Percentiles rank a stretch among this genome's conserved stretches.
phyloP scores from a whole-genome alignment of 1,284 basidiomycete species.

The Porodaedalea pini region DNA sequence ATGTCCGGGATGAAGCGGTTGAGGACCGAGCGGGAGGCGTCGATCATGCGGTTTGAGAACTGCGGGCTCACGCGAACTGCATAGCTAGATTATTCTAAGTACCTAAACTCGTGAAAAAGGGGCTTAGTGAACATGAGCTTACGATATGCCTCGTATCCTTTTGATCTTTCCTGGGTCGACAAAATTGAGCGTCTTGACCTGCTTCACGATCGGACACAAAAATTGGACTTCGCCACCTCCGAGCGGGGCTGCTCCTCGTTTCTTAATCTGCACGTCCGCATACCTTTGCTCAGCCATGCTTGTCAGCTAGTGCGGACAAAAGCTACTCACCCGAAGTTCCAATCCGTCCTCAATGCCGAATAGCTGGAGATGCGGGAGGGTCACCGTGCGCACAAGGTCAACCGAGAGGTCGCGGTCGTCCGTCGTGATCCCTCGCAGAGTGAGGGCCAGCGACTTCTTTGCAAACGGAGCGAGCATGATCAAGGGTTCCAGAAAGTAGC shows the following conservation, averaged over 20 bases:
- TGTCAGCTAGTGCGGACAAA: conserved; percentile 3
- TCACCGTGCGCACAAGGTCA: conserved; percentile 90
- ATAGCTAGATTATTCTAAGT: conserved; percentile 50
- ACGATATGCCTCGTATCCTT: conserved; percentile 95
- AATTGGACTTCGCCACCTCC: conserved; percentile 95
- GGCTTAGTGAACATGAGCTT: conserved; percentile 33
- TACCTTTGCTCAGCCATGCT: not conserved
- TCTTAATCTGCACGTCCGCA: conserved; percentile 70
- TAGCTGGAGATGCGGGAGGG: conserved; percentile 85
- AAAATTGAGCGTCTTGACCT: conserved; percentile 90
- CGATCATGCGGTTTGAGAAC: conserved; percentile 97
- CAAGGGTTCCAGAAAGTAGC: conserved; percentile 92
- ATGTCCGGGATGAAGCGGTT: conserved; percentile 98
- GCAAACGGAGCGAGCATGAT: conserved; percentile 91
- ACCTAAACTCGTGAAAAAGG: conserved; percentile 5
- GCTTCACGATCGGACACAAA: conserved; percentile 87
- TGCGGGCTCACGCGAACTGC: conserved; percentile 95
- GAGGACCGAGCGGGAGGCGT: conserved; percentile 84
- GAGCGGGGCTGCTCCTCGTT: conserved; percentile 84
- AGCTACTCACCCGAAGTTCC: conserved; percentile 65
- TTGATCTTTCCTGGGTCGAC: conserved; percentile 88
- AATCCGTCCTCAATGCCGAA: conserved; percentile 88
- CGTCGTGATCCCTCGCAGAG: conserved; percentile 86
- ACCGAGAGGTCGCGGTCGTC: conserved; percentile 86
- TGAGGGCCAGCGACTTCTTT: conserved; percentile 83